Base-by-base conservation (phyloP, 805 yeast genomes). In the Wickerhamiella parazyma region DNA sequence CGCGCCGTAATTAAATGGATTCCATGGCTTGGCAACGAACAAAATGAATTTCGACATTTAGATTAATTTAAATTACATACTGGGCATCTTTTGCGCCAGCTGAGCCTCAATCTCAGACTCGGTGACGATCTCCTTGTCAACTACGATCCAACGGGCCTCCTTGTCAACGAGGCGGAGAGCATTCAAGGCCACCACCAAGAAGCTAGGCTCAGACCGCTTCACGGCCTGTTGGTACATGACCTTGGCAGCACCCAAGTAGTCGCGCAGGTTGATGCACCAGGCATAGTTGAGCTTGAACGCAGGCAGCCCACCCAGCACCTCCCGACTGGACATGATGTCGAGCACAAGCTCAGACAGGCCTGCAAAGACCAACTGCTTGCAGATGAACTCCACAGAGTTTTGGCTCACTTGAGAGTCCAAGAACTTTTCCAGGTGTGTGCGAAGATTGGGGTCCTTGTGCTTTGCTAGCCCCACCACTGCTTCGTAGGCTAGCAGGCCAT, bases 71-170 rank as follows among this genome's bases (percentile, higher is more conserved):
- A 6, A 21, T 21, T 21, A 21, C 8, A 21, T 21, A 21, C 24
- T 21, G 5, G 5, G 5, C 24, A 21, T 21, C 8, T 6, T 21
- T 21, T 21, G 24, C 8, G 8, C 8, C 24, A 21, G 82, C 63
- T 85, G 94, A 19, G 67, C 66, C 53, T 74, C 76, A 75, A 80
- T 69, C 48, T 75, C 77, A 43, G 75, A 83, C 29, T 46, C 55
- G 8, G 59, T 49, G 12, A 56, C 47, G 4, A 56, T 50, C 20
- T 38, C 37, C 22, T 40, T 48, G 9, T 47, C 49, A 24, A 41
- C 51, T 0, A 50, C 40, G 11, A 61, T 44, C 64, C 63, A 60
- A 24, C 58, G 53, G 19, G 55, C 55, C 1, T 51, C 45, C 33
- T 45, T 48, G 9, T 43, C 44, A 12, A 52, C 55, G 26, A 55